Percentiles rank a stretch among this genome's conserved stretches.
Conservation (phyloP, 2,329 filamentous ascomycete genomes). For the Paecilomyces sp. region DNA sequence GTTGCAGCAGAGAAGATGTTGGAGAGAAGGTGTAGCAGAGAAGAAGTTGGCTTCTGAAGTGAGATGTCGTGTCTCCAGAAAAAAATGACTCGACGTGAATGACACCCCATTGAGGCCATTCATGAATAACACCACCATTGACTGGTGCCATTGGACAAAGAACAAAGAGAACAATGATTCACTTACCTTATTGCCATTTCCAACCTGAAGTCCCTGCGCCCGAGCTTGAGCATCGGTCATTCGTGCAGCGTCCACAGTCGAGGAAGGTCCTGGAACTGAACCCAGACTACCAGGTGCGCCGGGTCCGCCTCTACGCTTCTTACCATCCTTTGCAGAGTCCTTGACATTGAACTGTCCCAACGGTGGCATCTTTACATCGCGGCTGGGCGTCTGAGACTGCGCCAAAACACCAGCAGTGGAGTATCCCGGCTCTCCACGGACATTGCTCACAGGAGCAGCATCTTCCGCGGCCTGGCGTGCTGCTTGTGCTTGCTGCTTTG, state of each 20-base stretch:
- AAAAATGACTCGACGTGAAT: not conserved
- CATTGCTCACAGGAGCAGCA: constrained; percentile 58
- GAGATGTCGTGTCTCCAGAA: not conserved
- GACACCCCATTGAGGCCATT: not conserved
- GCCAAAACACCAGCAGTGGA: constrained; percentile 31
- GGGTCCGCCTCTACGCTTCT: constrained; percentile 68
- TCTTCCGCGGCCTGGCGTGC: constrained; percentile 61
- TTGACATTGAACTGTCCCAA: constrained; percentile 87
- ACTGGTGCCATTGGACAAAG: not conserved
- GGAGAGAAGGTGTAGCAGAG: not conserved
- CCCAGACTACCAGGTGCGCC: constrained; percentile 26
- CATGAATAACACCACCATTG: not conserved
- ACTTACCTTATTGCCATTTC: constrained; percentile 47
- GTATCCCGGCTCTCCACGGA: constrained; percentile 48
- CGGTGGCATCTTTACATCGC: constrained; percentile 70
- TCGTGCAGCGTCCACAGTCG: constrained; percentile 21
- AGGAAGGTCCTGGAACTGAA: constrained; percentile 24
- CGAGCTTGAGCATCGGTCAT: constrained; percentile 28
- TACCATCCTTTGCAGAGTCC: constrained; percentile 80
- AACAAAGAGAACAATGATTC: constrained; percentile 13
- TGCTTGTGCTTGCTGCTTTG: constrained; percentile 52
- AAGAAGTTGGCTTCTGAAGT: not conserved
- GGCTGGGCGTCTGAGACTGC: constrained; percentile 45
- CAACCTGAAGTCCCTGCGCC: constrained; percentile 29
- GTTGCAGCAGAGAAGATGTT: not conserved